Evolutionary conservation across 2,329 filamentous ascomycete genomes (phyloP), one percentile per base, ranked within the genome.

Genomic region (Pseudogymnoascus sp.): DNA sequence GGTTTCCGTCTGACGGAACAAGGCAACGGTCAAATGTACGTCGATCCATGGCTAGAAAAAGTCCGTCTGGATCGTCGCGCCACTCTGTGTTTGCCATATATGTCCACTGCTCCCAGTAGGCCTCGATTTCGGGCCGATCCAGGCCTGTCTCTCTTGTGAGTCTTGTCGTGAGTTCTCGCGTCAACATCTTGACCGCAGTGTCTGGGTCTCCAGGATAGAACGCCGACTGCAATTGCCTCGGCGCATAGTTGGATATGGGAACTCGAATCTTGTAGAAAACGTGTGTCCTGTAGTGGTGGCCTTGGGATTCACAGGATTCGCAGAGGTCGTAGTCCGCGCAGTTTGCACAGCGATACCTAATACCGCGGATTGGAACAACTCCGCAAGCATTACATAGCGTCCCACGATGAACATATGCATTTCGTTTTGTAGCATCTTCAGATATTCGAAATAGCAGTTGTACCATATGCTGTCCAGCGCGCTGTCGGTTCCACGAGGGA

Each of bases 281-380:
- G 75, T 99, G 94, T 1, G 92, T 96, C 74, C 93, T 95, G 71
- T 84, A 86, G 72, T 96, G 93, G 63, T 73, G 72, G 1, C 84
- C 84, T 69, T 87, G 84, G 4, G 90, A 84, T 76, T 99, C 93
- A 76, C 94, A 99, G 6, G 87, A 87, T 72, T 97, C 92, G 78
- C 94, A 99, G 1, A 99, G 84, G 73, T 99, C 94, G 73, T 92
- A 97, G 75, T 99, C 93, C 67, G 90, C 86, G 73, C 94, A 99
- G 77, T 99, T 97, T 69, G 92, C 88, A 75, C 94, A 99, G 65
- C 92, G 89, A 77, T 96, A 99, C 63, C 94, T 85, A 65, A 96
- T 89, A 14, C 94, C 94, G 61, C 91, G 88, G 65, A 99, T 97
- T 11, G 94, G 93, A 60, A 90, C 86, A 70, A 89, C 86, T 63